phyloP scores from a whole-genome alignment of 78 protist species.

The Speleostelium caveatum region DNA sequence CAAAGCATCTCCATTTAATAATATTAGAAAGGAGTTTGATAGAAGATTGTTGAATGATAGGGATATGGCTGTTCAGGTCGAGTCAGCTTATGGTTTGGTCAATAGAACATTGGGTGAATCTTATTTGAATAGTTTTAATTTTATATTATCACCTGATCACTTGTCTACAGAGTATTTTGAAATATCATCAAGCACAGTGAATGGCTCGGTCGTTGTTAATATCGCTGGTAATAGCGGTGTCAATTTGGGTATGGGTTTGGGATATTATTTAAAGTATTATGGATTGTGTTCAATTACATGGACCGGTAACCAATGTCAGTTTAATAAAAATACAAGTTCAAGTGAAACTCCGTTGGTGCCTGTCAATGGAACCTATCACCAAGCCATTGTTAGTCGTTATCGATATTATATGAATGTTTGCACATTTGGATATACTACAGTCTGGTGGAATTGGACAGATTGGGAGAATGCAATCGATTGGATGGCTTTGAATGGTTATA shows the following conservation, averaged over 20 bases:
- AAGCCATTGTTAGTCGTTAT: neutral
- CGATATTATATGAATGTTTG: constrained; percentile 89
- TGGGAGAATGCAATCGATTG: constrained; percentile 92
- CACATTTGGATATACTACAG: constrained; percentile 78
- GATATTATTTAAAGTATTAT: constrained; percentile 50
- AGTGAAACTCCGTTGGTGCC: neutral
- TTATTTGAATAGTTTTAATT: neutral
- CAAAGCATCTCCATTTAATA: too few species aligned
- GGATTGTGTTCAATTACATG: constrained; percentile 38
- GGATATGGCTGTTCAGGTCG: neutral
- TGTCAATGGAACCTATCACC: neutral
- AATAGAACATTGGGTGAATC: neutral
- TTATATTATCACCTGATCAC: neutral
- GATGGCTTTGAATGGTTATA: constrained; percentile 93
- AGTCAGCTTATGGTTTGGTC: neutral
- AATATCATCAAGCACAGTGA: too few species aligned
- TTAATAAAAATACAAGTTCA: neutral
- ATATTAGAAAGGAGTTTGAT: too few species aligned
- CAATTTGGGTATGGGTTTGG: constrained; percentile 43
- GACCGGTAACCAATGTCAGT: constrained; percentile 56
- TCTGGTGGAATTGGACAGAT: constrained; percentile 84
- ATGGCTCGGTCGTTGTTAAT: too few species aligned
- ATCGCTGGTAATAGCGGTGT: constrained; percentile 35
- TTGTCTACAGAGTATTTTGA: too few species aligned
- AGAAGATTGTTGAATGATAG: too few species aligned